These are phyloP conservation scores for Lycium barbarum DNA, from an alignment of 257 asterid species.

Conservation along the genomic window DNA sequence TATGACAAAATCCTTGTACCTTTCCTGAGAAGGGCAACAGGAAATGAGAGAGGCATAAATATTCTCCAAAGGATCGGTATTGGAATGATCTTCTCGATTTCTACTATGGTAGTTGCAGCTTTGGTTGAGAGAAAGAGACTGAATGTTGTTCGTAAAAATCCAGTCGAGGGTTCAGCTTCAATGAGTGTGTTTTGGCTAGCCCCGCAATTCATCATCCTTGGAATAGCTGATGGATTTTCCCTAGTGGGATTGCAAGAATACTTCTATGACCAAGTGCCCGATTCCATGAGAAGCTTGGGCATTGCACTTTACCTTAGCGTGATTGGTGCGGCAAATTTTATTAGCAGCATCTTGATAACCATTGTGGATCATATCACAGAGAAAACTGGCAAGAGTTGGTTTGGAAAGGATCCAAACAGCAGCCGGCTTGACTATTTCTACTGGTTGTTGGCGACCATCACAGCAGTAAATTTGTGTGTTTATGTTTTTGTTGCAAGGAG, in stretches of 20 bases:
- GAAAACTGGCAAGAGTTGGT: slow-evolving; percentile 64
- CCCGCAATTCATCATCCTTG: slow-evolving; percentile 79
- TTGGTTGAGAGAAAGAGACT: slow-evolving; percentile 64
- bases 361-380: slow-evolving; percentile 62
- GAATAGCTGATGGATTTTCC: slow-evolving; percentile 72
- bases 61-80: slow-evolving; percentile 79
- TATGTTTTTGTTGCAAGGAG: slow-evolving; percentile 58
- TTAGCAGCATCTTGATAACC: slow-evolving; percentile 68
- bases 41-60: slow-evolving; percentile 67
- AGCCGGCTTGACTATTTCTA: slow-evolving; percentile 50
- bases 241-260: slow-evolving; percentile 87
- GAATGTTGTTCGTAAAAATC: slow-evolving; percentile 31
- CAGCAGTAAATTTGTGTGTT: slow-evolving; percentile 48
- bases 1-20: slow-evolving; percentile 78
- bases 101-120: slow-evolving; percentile 69
- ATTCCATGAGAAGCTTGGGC: slow-evolving; percentile 86
- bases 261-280: slow-evolving; percentile 88
- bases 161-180: slow-evolving; percentile 42
- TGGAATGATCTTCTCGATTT: slow-evolving; percentile 66
- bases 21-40: slow-evolving; percentile 53
- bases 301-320: slow-evolving; percentile 79
- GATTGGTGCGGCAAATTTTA: slow-evolving; percentile 70
- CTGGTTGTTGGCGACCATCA: slow-evolving; percentile 58
- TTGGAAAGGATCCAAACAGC: slow-evolving; percentile 46
- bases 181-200: slow-evolving; percentile 95